These are phyloP conservation scores for Crithidia mellificae DNA, from an alignment of 208 protist species.

Conservation along the genomic window DNA sequence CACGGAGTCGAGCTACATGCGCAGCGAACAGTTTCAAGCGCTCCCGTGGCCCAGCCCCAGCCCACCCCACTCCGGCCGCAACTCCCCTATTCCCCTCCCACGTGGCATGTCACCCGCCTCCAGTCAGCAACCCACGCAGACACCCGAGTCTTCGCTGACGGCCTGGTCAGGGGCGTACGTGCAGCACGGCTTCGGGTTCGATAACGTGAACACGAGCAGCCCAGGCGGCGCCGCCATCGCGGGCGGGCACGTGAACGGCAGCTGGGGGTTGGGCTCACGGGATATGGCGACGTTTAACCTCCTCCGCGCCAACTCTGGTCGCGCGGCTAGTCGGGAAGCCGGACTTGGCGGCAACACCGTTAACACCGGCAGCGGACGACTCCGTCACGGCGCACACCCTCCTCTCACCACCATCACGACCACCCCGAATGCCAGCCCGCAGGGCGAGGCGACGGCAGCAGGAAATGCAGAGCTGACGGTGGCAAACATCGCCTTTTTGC, in stretches of 20 bases:
- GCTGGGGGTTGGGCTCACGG: not conserved
- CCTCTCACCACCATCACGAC: no score
- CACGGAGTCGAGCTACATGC: constrained; percentile 15
- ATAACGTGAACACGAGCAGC: not conserved
- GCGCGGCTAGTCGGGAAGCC: not conserved
- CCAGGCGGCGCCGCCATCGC: not conserved
- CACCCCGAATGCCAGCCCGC: no score
- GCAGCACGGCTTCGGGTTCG: constrained; percentile 1
- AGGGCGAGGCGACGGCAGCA: not conserved
- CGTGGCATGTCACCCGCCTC: constrained; percentile 18
- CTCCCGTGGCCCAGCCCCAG: constrained; percentile 24
- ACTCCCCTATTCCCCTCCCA: not conserved
- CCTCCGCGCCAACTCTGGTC: constrained; percentile 9
- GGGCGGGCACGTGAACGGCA: not conserved
- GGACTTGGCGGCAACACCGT: not conserved
- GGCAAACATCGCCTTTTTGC: constrained; percentile 19
- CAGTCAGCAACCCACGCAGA: constrained; percentile 11
- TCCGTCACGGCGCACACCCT: not conserved
- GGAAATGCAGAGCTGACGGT: constrained; percentile 11
- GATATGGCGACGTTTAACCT: constrained; percentile 17
- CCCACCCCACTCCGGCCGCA: not conserved
- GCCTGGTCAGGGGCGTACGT: constrained; percentile 29
- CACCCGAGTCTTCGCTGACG: constrained; percentile 28
- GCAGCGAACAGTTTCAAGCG: constrained; percentile 23
- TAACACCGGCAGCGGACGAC: not conserved